phyloP scores from a whole-genome alignment of 805 yeast genomes.

The Wickerhamiella lipophila region DNA sequence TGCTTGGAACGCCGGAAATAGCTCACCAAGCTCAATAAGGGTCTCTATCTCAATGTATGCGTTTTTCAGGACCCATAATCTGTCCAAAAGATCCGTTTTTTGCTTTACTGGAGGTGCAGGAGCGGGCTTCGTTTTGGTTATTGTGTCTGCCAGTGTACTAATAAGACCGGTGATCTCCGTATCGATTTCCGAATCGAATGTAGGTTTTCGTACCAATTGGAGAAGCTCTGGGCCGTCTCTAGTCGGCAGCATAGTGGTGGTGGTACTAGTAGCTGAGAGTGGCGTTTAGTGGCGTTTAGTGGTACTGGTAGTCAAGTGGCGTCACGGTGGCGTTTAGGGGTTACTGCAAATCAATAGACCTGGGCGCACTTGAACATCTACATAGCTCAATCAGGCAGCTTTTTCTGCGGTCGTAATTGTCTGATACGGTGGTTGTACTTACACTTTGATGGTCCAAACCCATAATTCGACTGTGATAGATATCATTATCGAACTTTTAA shows the following conservation, averaged over 20 bases:
- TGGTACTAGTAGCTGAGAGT: neutral
- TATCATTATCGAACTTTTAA: too few relatives aligned
- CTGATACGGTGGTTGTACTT: too few relatives aligned
- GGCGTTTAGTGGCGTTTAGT: neutral
- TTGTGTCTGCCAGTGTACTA: neutral
- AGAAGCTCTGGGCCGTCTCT: neutral
- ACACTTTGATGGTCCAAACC: too few relatives aligned
- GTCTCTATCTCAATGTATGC: conserved; percentile 4
- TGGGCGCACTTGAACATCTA: too few relatives aligned
- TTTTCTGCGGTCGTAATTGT: too few relatives aligned
- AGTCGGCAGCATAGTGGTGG: neutral
- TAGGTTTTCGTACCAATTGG: neutral
- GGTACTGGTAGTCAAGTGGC: too few relatives aligned
- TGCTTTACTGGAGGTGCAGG: neutral
- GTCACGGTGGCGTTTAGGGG: too few relatives aligned
- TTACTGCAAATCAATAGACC: too few relatives aligned
- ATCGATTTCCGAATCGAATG: neutral
- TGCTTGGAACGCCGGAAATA: conserved; percentile 1
- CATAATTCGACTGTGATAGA: too few relatives aligned
- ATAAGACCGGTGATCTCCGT: neutral
- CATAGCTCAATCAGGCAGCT: too few relatives aligned
- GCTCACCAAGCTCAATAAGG: neutral
- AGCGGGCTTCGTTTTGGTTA: neutral
- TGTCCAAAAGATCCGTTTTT: neutral
- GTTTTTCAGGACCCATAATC: conserved; percentile 5